These are phyloP conservation scores for Colletotrichum higginsianum DNA, from an alignment of 2,329 filamentous ascomycete genomes.

Conservation along the genomic window DNA sequence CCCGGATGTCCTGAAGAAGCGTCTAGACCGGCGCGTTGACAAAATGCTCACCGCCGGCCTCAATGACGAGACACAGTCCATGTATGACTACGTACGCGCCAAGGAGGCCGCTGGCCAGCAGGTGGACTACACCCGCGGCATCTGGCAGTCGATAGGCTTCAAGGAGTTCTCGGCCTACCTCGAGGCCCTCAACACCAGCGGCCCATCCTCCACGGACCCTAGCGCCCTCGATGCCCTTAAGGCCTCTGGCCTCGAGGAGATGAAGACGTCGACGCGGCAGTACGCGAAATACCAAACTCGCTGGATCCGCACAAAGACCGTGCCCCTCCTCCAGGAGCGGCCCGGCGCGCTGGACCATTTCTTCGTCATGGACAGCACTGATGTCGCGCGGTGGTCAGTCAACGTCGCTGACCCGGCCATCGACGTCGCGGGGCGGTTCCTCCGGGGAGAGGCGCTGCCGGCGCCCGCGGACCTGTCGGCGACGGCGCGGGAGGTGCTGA, in stretches of 20 bases:
- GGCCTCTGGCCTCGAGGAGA: constrained; percentile 76
- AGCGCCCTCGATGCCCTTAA: constrained; percentile 70
- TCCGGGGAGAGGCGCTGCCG: constrained; percentile 70
- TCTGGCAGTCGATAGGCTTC: constrained; percentile 97
- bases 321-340: constrained; percentile 75
- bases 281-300: constrained; percentile 88
- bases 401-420: constrained; percentile 78
- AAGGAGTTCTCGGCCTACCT: constrained; percentile 89
- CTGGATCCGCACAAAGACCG: constrained; percentile 89
- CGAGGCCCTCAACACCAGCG: constrained; percentile 54
- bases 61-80: constrained; percentile 62
- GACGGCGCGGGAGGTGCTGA: constrained; percentile 69
- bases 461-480: constrained; percentile 64
- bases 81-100: constrained; percentile 58
- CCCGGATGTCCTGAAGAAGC: constrained; percentile 74
- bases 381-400: constrained; percentile 72
- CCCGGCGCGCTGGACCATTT: constrained; percentile 69
- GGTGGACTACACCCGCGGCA: constrained; percentile 84
- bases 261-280: constrained; percentile 86
- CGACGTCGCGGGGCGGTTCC: constrained; percentile 73
- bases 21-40: constrained; percentile 84
- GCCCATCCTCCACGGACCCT: constrained; percentile 43
- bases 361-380: constrained; percentile 86
- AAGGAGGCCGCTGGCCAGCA: constrained; percentile 60
- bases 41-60: constrained; percentile 80